phyloP scores from a whole-genome alignment of 2,329 filamentous ascomycete species.

The Penicillium concentricum region DNA sequence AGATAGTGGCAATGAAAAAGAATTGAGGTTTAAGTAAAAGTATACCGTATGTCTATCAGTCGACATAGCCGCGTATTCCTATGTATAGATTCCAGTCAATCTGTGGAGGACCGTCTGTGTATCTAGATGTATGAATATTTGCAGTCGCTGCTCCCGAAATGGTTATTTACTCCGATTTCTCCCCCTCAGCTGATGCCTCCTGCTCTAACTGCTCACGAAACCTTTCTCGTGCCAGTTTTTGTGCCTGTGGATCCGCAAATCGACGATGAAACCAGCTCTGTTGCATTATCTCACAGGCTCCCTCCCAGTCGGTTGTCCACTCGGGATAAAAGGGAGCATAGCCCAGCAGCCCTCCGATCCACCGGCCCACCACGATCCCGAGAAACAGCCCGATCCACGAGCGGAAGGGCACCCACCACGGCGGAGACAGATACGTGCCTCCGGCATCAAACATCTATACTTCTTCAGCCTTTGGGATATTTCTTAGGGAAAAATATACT shows the following conservation, averaged over 20 bases:
- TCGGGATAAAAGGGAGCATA: neutral
- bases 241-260: neutral
- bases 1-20: neutral
- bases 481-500: neutral
- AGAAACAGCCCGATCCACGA: neutral
- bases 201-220: neutral
- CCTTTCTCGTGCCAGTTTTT: neutral
- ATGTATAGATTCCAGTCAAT: neutral
- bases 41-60: neutral
- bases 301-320: neutral
- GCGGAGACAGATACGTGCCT: neutral
- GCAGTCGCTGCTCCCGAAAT: neutral
- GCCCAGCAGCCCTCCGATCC: neutral
- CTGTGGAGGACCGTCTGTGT: neutral
- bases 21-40: neutral
- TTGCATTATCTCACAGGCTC: neutral
- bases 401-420: slow-evolving; percentile 2
- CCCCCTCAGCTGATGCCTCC: neutral
- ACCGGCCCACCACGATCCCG: slow-evolving; percentile 1
- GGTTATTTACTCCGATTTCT: neutral
- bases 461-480: neutral
- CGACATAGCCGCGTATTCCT: neutral
- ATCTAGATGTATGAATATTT: neutral
- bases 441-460: neutral
- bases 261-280: neutral